These are phyloP conservation scores for Penstemon newberryi DNA, from an alignment of 257 asterid species.

Conservation along the genomic window DNA sequence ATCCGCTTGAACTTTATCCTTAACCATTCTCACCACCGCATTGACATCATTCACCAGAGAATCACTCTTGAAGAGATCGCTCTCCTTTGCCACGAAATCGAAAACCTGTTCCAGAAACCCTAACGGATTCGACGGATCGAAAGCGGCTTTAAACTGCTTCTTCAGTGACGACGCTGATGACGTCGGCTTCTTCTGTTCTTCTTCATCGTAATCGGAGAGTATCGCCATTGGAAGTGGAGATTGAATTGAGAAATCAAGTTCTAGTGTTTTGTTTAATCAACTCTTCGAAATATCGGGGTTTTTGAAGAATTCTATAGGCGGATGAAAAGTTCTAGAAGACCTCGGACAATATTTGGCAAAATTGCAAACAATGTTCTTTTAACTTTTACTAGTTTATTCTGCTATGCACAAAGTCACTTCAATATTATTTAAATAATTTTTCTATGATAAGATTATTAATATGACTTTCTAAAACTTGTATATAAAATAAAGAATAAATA, in stretches of 20 bases:
- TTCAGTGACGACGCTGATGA: conserved; percentile 30
- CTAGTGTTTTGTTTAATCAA: too few relatives aligned
- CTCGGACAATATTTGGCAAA: too few relatives aligned
- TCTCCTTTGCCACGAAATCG: conserved; percentile 62
- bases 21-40: conserved; percentile 70
- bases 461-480: too few relatives aligned
- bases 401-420: too few relatives aligned
- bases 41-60: conserved; percentile 49
- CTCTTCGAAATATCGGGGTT: too few relatives aligned
- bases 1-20: conserved; percentile 52
- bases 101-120: conserved; percentile 68
- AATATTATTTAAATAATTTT: too few relatives aligned
- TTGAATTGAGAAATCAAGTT: background rate
- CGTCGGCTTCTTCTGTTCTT: conserved; percentile 29
- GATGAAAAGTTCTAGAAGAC: too few relatives aligned
- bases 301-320: too few relatives aligned
- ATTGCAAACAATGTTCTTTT: too few relatives aligned
- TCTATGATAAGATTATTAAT: too few relatives aligned
- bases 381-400: too few relatives aligned
- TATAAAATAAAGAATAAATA: too few relatives aligned
- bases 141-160: conserved; percentile 55
- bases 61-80: conserved; percentile 73
- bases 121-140: conserved; percentile 74
- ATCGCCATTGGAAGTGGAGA: conserved; percentile 42
- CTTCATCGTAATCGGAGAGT: conserved; percentile 53